Percentiles rank a stretch among this genome's conserved stretches.
These are phyloP conservation scores for Diaporthe sp. DNA, from an alignment of 2,329 filamentous ascomycete genomes.

Conservation along the genomic window DNA sequence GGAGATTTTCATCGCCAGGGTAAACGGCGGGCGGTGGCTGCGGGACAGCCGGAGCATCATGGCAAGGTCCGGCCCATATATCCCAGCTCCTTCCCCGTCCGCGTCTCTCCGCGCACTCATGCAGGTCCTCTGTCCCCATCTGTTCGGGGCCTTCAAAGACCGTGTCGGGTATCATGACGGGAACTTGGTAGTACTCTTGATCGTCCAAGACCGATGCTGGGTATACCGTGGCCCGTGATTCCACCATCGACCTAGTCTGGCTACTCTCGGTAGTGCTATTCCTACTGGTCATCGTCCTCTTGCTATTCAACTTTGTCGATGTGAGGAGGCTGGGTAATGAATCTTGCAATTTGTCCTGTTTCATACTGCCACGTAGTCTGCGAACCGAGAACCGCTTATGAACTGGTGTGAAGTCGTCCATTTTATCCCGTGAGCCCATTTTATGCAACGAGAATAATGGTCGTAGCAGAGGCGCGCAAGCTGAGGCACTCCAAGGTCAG, in stretches of 20 bases:
- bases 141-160: slow-evolving; percentile 3
- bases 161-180: slow-evolving; percentile 30
- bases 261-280: slow-evolving; percentile 10
- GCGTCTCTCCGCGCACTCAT: background rate
- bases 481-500: background rate
- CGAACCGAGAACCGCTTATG: background rate
- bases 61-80: slow-evolving; percentile 10
- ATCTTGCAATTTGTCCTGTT: background rate
- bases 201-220: slow-evolving; percentile 10
- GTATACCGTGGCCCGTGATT: slow-evolving; percentile 1
- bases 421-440: background rate
- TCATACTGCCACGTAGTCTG: background rate
- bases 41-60: background rate
- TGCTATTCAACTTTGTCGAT: background rate
- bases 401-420: background rate
- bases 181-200: slow-evolving; percentile 21
- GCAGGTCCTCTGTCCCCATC: background rate
- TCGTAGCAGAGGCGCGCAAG: slow-evolving; percentile 16
- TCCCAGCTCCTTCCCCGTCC: background rate
- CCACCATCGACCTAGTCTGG: slow-evolving; percentile 15
- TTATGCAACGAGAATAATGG: background rate
- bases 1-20: background rate
- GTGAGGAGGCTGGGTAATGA: background rate
- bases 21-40: background rate
- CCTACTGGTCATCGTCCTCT: background rate